Evolutionary conservation across 179 eudicot species (phyloP), one percentile per base, ranked within the genome.

Genomic region (Spinacia oleracea): DNA sequence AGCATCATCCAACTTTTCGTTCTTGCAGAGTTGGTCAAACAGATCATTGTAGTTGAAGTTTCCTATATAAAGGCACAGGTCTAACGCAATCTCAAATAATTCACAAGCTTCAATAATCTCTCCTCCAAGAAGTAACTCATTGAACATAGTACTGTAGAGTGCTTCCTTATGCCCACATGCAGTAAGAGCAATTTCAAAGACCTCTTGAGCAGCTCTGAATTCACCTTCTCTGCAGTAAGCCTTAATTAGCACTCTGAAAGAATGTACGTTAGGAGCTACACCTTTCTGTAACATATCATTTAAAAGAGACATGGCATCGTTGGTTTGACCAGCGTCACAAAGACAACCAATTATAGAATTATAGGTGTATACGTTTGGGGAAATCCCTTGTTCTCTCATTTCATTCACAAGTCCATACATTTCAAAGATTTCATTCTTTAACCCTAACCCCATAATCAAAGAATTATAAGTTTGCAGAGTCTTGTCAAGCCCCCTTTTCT

Each of bases 401-500:
- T 95, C 98, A 84, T 86, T 86, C 74, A 95, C 83, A 83, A 93
- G 82, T 72, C 98, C 98, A 85, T 86, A 85, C 90, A 95, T 95
- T 86, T 95, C 98, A 83, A 90, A 95, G 77, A 91, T 85, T 86
- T 95, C 96, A 72, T 86, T 85, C 79, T 88, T 91, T 34, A 69
- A 84, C 9, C 89, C 90, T 73, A 93, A 85, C 34, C 95, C 98
- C 86, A 79, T 77, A 75, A 95, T 91, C 77, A 93, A 78, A 72
- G 89, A 91, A 73, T 93, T 95, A 80, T 93, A 95, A 43, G 97
- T 95, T 81, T 85, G 90, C 78, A 95, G 81, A 82, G 79, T 93
- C 89, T 87, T 95, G 68, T 78, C 85, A 81, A 89, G 85, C 46
- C 95, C 95, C 79, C 82, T 91, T 83, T 83, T 93, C 88, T 95